Conservation (phyloP, 768 basidiomycete genomes). For the Plicaturopsis crispa region DNA sequence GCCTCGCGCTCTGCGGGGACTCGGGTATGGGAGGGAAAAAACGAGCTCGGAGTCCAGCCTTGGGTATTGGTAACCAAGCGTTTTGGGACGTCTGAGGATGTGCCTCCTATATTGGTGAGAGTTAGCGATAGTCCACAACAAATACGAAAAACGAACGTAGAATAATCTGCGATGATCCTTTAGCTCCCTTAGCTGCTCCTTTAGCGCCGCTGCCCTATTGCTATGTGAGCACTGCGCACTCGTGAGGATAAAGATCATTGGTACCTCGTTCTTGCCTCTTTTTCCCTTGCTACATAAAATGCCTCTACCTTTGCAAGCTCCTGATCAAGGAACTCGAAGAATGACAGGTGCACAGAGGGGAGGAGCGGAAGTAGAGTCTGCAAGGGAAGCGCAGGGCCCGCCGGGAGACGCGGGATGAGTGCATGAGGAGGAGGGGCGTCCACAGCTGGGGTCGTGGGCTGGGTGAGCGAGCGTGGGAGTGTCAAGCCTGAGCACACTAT, state of each 20-base stretch:
- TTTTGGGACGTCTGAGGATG: conserved; percentile 1
- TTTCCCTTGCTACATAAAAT: conserved; percentile 73
- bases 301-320: conserved; percentile 81
- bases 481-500: not conserved
- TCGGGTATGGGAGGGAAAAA: not conserved
- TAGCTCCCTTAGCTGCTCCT: conserved; percentile 69
- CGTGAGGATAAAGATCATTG: too few species aligned
- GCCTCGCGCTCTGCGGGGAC: not conserved
- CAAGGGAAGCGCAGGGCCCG: conserved; percentile 27
- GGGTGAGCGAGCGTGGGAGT: not conserved
- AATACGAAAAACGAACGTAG: conserved; percentile 33
- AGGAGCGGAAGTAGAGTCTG: conserved; percentile 46
- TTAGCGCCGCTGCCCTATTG: too few species aligned
- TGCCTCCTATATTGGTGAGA: too few species aligned
- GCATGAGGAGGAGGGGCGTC: conserved; percentile 1
- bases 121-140: too few species aligned
- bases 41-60: not conserved
- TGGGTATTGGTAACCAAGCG: conserved; percentile 1
- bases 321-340: conserved; percentile 69
- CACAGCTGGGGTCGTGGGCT: not conserved
- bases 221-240: too few species aligned
- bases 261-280: conserved; percentile 44
- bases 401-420: conserved; percentile 14
- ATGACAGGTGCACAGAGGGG: conserved; percentile 53
- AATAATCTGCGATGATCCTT: conserved; percentile 56